These are phyloP conservation scores for Pseudocercospora cruenta DNA, from an alignment of 2,329 filamentous ascomycete species.

Conservation along the genomic window DNA sequence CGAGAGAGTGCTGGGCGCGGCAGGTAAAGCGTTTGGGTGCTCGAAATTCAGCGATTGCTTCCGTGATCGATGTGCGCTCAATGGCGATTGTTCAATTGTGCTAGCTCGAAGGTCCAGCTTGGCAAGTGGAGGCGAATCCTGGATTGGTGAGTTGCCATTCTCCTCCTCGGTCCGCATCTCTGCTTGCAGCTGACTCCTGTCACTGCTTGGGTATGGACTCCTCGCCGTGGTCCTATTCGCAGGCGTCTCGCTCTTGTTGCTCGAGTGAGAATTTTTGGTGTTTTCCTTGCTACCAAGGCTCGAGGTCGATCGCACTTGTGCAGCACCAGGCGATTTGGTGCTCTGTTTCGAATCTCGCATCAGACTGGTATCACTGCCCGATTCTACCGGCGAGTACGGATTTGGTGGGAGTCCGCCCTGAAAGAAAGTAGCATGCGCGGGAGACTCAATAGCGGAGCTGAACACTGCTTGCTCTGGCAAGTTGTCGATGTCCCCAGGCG, in stretches of 20 bases:
- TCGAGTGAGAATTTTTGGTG: neutral
- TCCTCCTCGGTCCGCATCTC: conserved; percentile 26
- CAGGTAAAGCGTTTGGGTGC: neutral
- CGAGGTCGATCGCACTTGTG: neutral
- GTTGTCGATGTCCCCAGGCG: conserved; percentile 12
- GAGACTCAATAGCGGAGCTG: neutral
- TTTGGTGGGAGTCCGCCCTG: conserved; percentile 3
- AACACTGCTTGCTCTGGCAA: neutral
- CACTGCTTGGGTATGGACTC: conserved; percentile 16
- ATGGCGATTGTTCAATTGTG: neutral
- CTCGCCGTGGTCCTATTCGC: neutral
- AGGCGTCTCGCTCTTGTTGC: neutral
- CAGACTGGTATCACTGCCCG: neutral
- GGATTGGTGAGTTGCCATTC: neutral
- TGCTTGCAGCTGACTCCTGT: conserved; percentile 21
- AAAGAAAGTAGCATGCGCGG: neutral
- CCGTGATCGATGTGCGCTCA: neutral
- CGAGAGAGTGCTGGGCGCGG: neutral
- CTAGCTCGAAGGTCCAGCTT: neutral
- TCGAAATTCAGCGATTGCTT: neutral
- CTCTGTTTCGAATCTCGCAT: neutral
- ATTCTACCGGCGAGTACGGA: neutral
- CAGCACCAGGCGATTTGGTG: neutral
- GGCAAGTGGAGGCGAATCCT: neutral
- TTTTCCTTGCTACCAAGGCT: neutral